Evolutionary conservation across 2,329 filamentous ascomycete species (phyloP).

Genomic region (Trichophyton verrucosum): DNA sequence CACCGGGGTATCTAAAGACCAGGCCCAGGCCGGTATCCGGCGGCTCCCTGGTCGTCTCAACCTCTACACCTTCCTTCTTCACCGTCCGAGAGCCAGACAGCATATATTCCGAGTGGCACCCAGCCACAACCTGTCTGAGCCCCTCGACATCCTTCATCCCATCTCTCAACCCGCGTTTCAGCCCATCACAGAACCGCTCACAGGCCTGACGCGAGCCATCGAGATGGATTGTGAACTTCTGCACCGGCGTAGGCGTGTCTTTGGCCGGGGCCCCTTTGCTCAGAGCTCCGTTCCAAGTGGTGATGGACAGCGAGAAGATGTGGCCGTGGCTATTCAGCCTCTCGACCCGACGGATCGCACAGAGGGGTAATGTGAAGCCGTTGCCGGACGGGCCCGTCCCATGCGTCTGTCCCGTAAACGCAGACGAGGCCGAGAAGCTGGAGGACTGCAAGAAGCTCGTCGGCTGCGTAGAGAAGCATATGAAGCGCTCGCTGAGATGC

Average conservation of each 20-base stretch:
- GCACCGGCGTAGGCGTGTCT: constrained; percentile 44
- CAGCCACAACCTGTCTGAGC: constrained; percentile 63
- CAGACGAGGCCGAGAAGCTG: constrained; percentile 64
- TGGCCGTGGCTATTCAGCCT: constrained; percentile 85
- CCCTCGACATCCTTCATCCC: constrained; percentile 80
- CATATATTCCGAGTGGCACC: constrained; percentile 86
- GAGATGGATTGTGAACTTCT: constrained; percentile 83
- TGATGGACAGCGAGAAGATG: constrained; percentile 83
- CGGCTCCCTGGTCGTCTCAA: constrained; percentile 39
- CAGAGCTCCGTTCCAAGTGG: constrained; percentile 71
- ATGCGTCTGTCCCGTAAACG: constrained; percentile 85
- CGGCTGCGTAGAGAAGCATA: constrained; percentile 92
- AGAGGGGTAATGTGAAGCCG: constrained; percentile 88
- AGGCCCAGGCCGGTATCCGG: constrained; percentile 92
- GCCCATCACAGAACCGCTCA: constrained; percentile 88
- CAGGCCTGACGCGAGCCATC: constrained; percentile 79
- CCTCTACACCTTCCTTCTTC: constrained; percentile 41
- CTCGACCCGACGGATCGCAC: constrained; percentile 82
- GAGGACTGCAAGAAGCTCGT: constrained; percentile 75
- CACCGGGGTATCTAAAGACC: constrained; percentile 87
- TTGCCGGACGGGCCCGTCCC: constrained; percentile 87
- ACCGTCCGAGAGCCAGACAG: constrained; percentile 36
- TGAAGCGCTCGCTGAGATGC: constrained; percentile 83
- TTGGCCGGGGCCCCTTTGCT: constrained; percentile 34
- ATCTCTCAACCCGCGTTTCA: constrained; percentile 79